Evolutionary conservation across 805 yeast species (phyloP).

Genomic region (Cyberlindnera euphorbiae): DNA sequence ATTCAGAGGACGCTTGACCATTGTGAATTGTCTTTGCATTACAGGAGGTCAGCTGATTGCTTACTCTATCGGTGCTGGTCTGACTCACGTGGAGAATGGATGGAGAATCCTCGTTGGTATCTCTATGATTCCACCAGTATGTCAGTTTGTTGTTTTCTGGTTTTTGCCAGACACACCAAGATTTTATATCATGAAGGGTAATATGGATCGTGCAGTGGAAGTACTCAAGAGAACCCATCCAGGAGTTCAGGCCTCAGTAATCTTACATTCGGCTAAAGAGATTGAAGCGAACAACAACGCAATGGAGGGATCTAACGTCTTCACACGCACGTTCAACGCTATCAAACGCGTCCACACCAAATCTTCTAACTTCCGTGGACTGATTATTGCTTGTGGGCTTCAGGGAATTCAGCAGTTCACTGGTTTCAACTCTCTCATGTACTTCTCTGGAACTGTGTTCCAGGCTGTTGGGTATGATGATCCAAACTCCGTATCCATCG

Average conservation of each 20-base stretch:
- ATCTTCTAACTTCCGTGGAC: constrained; percentile 83
- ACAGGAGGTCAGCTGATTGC: constrained; percentile 96
- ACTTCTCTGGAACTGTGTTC: constrained; percentile 89
- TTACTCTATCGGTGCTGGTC: constrained; percentile 89
- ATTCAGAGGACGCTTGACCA: too few relatives aligned
- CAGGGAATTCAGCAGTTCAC: constrained; percentile 97
- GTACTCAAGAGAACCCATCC: constrained; percentile 63
- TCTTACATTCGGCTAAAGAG: constrained; percentile 65
- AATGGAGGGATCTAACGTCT: constrained; percentile 43
- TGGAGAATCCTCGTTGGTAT: constrained; percentile 93
- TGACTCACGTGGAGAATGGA: constrained; percentile 68
- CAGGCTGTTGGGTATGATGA: constrained; percentile 84
- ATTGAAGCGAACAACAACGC: constrained; percentile 44
- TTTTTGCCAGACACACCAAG: constrained; percentile 97
- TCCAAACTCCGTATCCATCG: constrained; percentile 91
- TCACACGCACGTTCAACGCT: constrained; percentile 53
- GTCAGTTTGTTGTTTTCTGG: constrained; percentile 70
- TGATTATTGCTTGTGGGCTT: constrained; percentile 84
- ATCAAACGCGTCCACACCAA: constrained; percentile 57
- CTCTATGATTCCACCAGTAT: constrained; percentile 79
- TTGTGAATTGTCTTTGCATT: constrained; percentile 29
- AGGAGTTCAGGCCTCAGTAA: constrained; percentile 57
- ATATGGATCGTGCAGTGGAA: constrained; percentile 55
- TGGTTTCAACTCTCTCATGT: constrained; percentile 95
- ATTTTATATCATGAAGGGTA: constrained; percentile 69